Percentiles rank a stretch among this genome's conserved stretches.
These are phyloP conservation scores for Clitopilus passeckerianus DNA, from an alignment of 768 basidiomycete species.

Conservation along the genomic window DNA sequence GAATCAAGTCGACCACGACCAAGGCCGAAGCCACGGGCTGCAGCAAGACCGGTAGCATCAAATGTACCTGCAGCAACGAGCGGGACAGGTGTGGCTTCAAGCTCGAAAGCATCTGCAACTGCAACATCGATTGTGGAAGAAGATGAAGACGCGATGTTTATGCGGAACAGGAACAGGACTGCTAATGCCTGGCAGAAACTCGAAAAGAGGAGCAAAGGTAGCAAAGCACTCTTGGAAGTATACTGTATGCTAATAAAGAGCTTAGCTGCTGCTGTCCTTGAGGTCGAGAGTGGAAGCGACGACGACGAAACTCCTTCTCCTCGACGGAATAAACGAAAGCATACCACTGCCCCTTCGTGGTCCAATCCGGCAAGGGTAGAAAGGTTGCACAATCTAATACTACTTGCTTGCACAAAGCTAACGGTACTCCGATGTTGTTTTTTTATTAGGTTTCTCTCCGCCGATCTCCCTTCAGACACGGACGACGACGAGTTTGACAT, in stretches of 20 bases:
- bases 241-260: neutral
- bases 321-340: neutral
- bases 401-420: too few species aligned
- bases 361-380: neutral
- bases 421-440: neutral
- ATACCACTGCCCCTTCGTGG: neutral
- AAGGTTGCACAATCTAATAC: neutral
- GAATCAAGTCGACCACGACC: constrained; percentile 41
- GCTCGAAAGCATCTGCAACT: neutral
- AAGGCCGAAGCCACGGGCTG: constrained; percentile 43
- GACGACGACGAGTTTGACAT: constrained; percentile 39
- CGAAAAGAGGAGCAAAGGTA: constrained; percentile 54
- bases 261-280: constrained; percentile 4
- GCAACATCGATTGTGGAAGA: constrained; percentile 40
- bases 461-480: constrained; percentile 38
- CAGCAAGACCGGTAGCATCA: constrained; percentile 7
- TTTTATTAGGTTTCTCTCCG: constrained; percentile 31
- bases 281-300: constrained; percentile 18
- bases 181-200: constrained; percentile 55
- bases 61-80: constrained; percentile 8
- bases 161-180: constrained; percentile 59
- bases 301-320: constrained; percentile 10
- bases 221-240: constrained; percentile 6
- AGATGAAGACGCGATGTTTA: constrained; percentile 68
- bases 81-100: neutral